Evolutionary conservation across 2,329 filamentous ascomycete genomes (phyloP), one percentile per base, ranked within the genome.

Genomic region (Huntiella moniliformis): DNA sequence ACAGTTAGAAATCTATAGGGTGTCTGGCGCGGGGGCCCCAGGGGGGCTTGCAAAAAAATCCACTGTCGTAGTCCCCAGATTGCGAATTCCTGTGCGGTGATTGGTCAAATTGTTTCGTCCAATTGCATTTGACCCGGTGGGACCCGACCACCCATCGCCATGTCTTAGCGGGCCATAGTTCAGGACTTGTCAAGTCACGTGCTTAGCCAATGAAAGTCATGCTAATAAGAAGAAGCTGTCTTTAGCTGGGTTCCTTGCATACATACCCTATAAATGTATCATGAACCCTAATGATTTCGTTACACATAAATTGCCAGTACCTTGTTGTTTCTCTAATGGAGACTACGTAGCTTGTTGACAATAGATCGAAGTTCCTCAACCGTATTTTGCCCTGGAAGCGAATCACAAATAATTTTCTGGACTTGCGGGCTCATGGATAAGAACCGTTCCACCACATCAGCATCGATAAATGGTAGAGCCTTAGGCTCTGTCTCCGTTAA

Each of bases 401-500:
- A 76, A 58, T 67, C 58, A 48, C 65, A 75, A 42, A 72, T 64
- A 46, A 62, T 58, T 53, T 63, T 64, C 60, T 78, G 75, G 36
- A 62, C 62, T 34, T 66, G 64, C 46, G 79, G 74, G 39, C 72
- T 67, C 51, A 82, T 65, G 52, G 86, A 78, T 53, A 96, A 60
- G 57, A 95, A 95, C 44, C 74, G 63, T 62, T 96, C 88, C 10
- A 98, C 68, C 55, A 96, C 67, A 58, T 95, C 88, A 0, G 88
- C 91, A 56, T 98, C 91, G 10, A 98, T 74, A 55, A 96, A 96
- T 1, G 88, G 71, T 56, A 76, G 82, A 0, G 91, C 88, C 0
- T 82, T 77, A 0, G 81, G 82, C 2, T 81, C 77, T 0, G 74
- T 73, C 49, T 82, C 74, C 13, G 22, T 28, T 28, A 78, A 67